Evolutionary conservation across 768 basidiomycete genomes (phyloP), one percentile per base, ranked within the genome.

Genomic region (Trametes gibbosa): DNA sequence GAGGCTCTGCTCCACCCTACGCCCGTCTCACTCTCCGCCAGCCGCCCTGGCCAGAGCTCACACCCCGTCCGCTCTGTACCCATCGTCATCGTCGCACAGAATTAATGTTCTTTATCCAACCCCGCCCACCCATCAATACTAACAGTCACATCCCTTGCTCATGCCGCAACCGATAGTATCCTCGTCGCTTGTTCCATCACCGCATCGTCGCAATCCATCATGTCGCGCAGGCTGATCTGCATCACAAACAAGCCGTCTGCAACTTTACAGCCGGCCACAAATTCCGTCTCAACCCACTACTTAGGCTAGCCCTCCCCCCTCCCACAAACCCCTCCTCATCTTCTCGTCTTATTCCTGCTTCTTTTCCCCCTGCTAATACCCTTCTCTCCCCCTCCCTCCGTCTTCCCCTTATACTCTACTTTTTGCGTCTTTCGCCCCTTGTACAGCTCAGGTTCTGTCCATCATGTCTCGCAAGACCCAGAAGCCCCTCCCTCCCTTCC

Each of bases 401-500:
- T 64, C 58, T 62, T 65, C 61, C 55, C 64, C 52, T 58, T 56
- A 59, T 62, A 55, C 59, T 51, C 46, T 65, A 62, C 64, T 62
- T 55, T 52, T 54, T 62, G 17, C 21, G 29, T 56, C 65, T 65
- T 57, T 61, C 65, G 58, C 19, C 61, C 62, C 57, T 65, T 64
- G 53, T 65, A 62, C 64, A 62, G 66, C 68, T 63, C 45, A 37
- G 24, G 46, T 40, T 54, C 48, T 52, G 40, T 41, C 37, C 53
- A 68, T 64, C 71, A 81, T 83, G 81, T 83, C 82, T 60, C 66
- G 62, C 66, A 88, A 84, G 77, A 72, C 70, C 62, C 72, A 76
- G 56, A 89, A 87, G 76, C 80, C 83, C 65, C 79, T 89, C 58
- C 86, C 88, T 67, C 86, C 84, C 73, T 89, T 89, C 68, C 83